These are phyloP conservation scores for Cupressus sempervirens DNA, from an alignment of 75 land plant species.

Conservation along the genomic window DNA sequence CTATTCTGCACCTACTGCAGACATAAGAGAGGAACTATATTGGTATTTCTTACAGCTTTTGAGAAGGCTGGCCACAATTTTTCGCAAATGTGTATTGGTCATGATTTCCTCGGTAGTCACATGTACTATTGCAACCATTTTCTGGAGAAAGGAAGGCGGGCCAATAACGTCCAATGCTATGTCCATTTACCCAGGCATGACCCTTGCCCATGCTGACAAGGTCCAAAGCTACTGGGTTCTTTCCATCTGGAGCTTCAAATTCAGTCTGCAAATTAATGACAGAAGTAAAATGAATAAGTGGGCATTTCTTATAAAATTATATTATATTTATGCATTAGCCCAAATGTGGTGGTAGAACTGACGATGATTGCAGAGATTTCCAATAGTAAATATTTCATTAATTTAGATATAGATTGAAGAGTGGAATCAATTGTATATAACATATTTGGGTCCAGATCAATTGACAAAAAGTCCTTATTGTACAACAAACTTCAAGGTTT, in stretches of 20 bases:
- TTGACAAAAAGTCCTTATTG: neutral
- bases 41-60: conserved; percentile 32
- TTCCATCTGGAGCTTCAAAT: conserved; percentile 66
- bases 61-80: conserved; percentile 47
- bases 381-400: neutral
- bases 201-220: conserved; percentile 84
- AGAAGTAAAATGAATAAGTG: conserved; percentile 13
- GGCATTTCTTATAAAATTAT: conserved; percentile 43
- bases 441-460: neutral
- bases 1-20: conserved; percentile 33
- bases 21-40: neutral
- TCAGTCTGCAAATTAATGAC: conserved; percentile 43
- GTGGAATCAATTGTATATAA: neutral
- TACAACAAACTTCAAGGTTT: neutral
- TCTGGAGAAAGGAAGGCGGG: conserved; percentile 32
- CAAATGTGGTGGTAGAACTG: conserved; percentile 17
- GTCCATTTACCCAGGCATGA: conserved; percentile 81
- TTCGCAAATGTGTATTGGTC: conserved; percentile 25
- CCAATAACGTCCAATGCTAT: conserved; percentile 67
- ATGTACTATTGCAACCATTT: conserved; percentile 32
- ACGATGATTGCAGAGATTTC: conserved; percentile 28
- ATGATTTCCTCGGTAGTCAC: conserved; percentile 43
- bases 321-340: neutral
- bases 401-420: neutral
- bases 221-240: conserved; percentile 59